A percentile compares a stretch with the other conserved stretches of the same genome.
phyloP scores from a whole-genome alignment of 306 rosid genomes.

The Parietaria judaica region DNA sequence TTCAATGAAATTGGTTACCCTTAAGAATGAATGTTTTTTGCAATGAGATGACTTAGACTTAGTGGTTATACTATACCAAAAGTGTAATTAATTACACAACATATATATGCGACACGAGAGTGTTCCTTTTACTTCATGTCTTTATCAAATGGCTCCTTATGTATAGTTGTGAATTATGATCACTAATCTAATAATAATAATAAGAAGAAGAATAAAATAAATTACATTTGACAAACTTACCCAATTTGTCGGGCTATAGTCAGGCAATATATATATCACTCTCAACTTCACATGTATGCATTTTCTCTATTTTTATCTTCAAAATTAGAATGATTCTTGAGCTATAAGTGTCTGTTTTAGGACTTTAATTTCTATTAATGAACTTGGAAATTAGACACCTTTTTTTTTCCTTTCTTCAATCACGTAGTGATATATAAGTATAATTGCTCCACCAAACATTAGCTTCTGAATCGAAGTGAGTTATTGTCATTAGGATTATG shows the following conservation, averaged over 20 bases:
- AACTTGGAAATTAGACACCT: slow-evolving; percentile 10
- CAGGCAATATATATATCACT: not conserved
- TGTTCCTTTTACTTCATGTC: slow-evolving; percentile 2
- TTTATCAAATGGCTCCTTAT: not conserved
- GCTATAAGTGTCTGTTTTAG: slow-evolving; percentile 13
- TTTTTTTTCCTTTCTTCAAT: slow-evolving; percentile 13
- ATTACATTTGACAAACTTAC: slow-evolving; percentile 7
- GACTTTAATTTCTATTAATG: not conserved
- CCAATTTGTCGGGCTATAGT: slow-evolving; percentile 9
- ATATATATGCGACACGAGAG: slow-evolving; percentile 2
- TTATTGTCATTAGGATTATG: slow-evolving; percentile 1
- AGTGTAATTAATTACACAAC: not conserved
- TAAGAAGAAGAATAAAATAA: no score
- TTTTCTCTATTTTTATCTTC: no score
- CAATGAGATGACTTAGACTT: not conserved
- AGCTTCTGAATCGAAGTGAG: not conserved
- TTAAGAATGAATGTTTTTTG: not conserved
- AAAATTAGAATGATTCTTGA: slow-evolving; percentile 20
- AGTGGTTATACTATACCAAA: not conserved
- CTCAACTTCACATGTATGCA: no score
- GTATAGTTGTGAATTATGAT: not conserved
- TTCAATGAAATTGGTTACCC: not conserved
- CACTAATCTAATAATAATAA: not conserved
- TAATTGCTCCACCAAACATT: slow-evolving; percentile 13
- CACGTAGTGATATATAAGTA: not conserved